Evolutionary conservation across 164 flowering plant genomes (phyloP).

Genomic region (Paratinospora sagittata): DNA sequence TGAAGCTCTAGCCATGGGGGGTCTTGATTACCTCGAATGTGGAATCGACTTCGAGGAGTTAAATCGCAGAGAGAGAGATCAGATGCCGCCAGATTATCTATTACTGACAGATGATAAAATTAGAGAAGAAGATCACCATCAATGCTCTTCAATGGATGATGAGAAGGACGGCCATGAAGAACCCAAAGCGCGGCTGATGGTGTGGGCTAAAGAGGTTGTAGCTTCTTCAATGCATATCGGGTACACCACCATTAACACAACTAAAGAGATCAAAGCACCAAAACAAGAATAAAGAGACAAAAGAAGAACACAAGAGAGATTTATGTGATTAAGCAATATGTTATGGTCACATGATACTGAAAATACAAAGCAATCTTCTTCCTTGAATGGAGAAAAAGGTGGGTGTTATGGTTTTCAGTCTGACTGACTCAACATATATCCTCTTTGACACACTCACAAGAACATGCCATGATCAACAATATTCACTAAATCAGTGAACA

Average conservation of each 20-base stretch:
- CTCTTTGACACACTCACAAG: no score
- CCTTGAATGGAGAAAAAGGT: no score
- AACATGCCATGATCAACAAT: no score
- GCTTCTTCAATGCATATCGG: not conserved
- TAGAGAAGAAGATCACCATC: not conserved
- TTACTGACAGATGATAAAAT: not conserved
- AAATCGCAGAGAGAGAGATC: not conserved
- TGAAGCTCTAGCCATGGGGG: conserved; percentile 3
- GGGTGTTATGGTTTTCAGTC: no score
- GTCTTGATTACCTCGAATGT: not conserved
- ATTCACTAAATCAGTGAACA: no score
- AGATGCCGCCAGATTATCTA: not conserved
- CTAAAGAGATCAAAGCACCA: not conserved
- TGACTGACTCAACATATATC: no score
- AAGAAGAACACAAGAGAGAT: not conserved
- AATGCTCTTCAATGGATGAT: not conserved
- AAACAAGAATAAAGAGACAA: not conserved
- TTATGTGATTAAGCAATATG: not conserved
- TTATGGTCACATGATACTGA: not conserved
- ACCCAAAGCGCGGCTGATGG: not conserved
- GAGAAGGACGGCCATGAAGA: not conserved
- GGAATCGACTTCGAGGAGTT: not conserved
- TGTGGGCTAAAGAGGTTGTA: not conserved
- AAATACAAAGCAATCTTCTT: no score
- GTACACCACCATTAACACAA: not conserved